These are phyloP conservation scores for Globisporangium perplexum DNA, from an alignment of 352 stramenopile genomes.

Conservation along the genomic window DNA sequence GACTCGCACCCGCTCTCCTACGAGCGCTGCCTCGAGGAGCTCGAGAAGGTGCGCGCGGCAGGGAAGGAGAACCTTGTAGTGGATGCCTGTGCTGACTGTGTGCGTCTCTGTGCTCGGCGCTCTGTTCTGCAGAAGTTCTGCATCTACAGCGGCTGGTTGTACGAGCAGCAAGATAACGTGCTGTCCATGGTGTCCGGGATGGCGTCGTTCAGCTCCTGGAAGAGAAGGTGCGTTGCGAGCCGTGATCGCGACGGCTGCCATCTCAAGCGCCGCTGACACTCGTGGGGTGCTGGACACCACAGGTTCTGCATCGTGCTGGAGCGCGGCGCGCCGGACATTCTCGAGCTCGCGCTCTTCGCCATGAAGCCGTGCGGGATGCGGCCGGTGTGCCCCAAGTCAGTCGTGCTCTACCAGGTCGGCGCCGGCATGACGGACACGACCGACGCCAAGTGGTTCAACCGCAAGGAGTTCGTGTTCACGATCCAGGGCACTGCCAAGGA, in stretches of 20 bases:
- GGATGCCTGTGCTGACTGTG: background rate
- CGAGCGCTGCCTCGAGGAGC: constrained; percentile 45
- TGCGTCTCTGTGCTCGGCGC: background rate
- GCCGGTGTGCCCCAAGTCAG: constrained; percentile 43
- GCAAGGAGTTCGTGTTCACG: constrained; percentile 55
- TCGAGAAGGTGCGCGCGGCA: constrained; percentile 32
- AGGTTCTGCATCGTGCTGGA: constrained; percentile 69
- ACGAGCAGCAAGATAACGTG: constrained; percentile 58
- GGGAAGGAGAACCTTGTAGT: background rate
- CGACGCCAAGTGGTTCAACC: constrained; percentile 71
- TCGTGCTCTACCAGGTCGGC: constrained; percentile 58
- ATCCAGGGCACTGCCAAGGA: constrained; percentile 29
- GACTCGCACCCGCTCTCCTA: constrained; percentile 20
- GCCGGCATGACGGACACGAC: constrained; percentile 30
- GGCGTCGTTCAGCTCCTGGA: constrained; percentile 62
- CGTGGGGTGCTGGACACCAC: too few species aligned
- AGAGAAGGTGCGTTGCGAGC: constrained; percentile 12
- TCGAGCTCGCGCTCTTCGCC: constrained; percentile 72
- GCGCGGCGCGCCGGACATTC: constrained; percentile 40
- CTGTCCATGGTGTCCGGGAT: constrained; percentile 52
- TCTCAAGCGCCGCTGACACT: too few species aligned
- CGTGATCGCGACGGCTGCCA: too few species aligned
- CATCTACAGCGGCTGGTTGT: constrained; percentile 57
- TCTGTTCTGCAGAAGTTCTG: constrained; percentile 31
- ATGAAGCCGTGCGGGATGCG: constrained; percentile 38